Evolutionary conservation across 2,329 filamentous ascomycete species (phyloP).

Genomic region (Fusarium miscanthi): DNA sequence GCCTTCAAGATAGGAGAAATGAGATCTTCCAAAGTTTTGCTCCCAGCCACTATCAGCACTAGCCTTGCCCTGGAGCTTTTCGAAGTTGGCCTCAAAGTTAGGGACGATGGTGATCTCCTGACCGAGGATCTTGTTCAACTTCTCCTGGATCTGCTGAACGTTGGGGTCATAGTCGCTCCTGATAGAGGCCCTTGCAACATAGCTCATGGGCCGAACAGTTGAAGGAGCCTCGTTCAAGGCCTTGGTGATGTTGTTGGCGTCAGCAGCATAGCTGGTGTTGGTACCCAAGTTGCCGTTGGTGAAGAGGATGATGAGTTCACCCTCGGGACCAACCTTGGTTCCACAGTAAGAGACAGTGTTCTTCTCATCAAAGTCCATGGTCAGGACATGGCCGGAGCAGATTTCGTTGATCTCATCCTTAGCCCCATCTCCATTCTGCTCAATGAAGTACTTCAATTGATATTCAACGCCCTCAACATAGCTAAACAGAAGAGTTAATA

Average conservation of each 20-base stretch:
- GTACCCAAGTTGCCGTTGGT: constrained; percentile 54
- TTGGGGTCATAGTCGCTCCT: constrained; percentile 55
- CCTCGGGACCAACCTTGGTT: constrained; percentile 54
- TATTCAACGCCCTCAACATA: constrained; percentile 58
- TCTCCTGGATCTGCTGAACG: constrained; percentile 51
- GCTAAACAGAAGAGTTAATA: constrained; percentile 43
- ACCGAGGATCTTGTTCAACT: constrained; percentile 54
- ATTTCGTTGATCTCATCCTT: constrained; percentile 62
- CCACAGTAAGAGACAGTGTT: constrained; percentile 58
- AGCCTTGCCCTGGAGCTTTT: constrained; percentile 51
- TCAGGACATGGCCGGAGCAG: constrained; percentile 56
- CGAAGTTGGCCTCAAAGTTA: constrained; percentile 59
- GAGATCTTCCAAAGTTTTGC: constrained; percentile 54
- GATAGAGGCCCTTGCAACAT: constrained; percentile 56
- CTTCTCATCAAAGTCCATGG: constrained; percentile 59
- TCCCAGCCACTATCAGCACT: constrained; percentile 54
- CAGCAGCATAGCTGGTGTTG: constrained; percentile 57
- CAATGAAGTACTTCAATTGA: constrained; percentile 54
- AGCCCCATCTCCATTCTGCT: constrained; percentile 52
- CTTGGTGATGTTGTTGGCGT: constrained; percentile 52
- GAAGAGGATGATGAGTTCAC: constrained; percentile 63
- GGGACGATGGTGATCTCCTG: constrained; percentile 59
- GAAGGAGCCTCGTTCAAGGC: constrained; percentile 60
- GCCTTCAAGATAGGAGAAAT: constrained; percentile 57
- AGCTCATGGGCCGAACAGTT: constrained; percentile 52